A percentile compares a stretch with the other conserved stretches of the same genome.
phyloP scores from a whole-genome alignment of 352 stramenopile genomes.

The Phytophthora boehmeriae region DNA sequence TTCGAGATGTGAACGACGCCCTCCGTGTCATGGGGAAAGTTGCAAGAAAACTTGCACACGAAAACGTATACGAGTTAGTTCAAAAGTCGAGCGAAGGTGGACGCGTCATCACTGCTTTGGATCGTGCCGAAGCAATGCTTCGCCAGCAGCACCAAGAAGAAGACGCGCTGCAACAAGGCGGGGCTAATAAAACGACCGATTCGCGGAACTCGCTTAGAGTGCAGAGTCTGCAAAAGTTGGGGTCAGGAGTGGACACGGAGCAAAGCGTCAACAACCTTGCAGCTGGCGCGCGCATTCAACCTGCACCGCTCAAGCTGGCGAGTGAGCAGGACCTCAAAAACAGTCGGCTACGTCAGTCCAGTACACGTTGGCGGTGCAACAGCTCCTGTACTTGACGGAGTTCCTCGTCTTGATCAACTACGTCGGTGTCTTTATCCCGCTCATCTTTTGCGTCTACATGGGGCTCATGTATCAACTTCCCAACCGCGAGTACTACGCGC shows the following conservation, averaged over 20 bases:
- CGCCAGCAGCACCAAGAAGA: conserved; percentile 5
- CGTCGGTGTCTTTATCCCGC: conserved; percentile 36
- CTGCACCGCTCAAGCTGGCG: neutral
- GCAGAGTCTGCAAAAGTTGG: neutral
- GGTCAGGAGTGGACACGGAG: neutral
- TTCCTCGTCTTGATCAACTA: conserved; percentile 41
- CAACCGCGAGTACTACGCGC: conserved; percentile 29
- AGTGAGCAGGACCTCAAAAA: neutral
- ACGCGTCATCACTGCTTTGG: conserved; percentile 9
- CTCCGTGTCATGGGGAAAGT: conserved; percentile 9
- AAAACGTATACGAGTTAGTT: conserved; percentile 9
- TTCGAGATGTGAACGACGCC: conserved; percentile 22
- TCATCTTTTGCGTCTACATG: conserved; percentile 36
- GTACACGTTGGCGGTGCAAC: conserved; percentile 19
- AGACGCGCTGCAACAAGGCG: neutral
- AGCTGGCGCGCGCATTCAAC: conserved; percentile 14
- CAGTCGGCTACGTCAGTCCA: conserved; percentile 1
- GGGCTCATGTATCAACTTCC: conserved; percentile 22
- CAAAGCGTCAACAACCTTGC: neutral
- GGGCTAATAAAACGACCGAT: neutral
- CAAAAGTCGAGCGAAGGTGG: conserved; percentile 12
- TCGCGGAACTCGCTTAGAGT: too few species aligned
- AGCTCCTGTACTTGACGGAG: conserved; percentile 34
- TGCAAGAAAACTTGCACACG: conserved; percentile 8
- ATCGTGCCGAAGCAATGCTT: conserved; percentile 13